Base-by-base conservation (phyloP, 768 basidiomycete species). In the Suillus americanus region DNA sequence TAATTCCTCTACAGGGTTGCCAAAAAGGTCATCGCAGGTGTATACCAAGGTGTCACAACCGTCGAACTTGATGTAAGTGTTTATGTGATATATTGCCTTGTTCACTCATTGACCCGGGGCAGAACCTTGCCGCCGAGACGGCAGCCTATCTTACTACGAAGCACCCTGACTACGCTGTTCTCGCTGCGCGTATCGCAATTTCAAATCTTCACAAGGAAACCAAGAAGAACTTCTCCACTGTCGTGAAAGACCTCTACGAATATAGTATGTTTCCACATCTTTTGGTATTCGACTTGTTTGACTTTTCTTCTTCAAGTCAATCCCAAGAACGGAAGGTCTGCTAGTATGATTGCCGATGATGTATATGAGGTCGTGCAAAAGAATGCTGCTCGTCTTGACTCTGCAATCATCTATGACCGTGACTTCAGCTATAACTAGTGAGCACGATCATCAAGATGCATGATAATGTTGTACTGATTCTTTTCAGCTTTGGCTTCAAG, bases 121-220 rank as follows among this genome's bases (percentile, higher is more conserved):
- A 97, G 95, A 98, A 97, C 76, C 89, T 98, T 46, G 96, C 96
- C 0, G 90, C 96, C 8, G 96, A 98, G 80, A 99, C 97, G 4
- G 95, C 97, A 10, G 97, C 97, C 0, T 98, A 90, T 75, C 88
- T 99, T 66, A 99, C 97, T 5, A 99, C 97, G 33, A 95, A 94
- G 69, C 95, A 96, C 73, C 95, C 97, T 9, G 97, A 99, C 75
- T 99, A 99, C 71, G 97, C 97, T 30, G 89, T 99, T 65, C 93
- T 99, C 67, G 97, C 97, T 6, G 97, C 97, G 25, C 94, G 97
- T 64, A 99, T 99, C 62, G 97, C 97, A 63, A 95, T 99, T 71
- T 98, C 97, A 57, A 99, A 99, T 75, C 81, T 99, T 13, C 97
- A 99, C 86, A 99, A 99, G 73, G 97, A 99, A 80, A 99, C 97